phyloP scores from a whole-genome alignment of 2,329 filamentous ascomycete species.

The Teratosphaeria viscida region DNA sequence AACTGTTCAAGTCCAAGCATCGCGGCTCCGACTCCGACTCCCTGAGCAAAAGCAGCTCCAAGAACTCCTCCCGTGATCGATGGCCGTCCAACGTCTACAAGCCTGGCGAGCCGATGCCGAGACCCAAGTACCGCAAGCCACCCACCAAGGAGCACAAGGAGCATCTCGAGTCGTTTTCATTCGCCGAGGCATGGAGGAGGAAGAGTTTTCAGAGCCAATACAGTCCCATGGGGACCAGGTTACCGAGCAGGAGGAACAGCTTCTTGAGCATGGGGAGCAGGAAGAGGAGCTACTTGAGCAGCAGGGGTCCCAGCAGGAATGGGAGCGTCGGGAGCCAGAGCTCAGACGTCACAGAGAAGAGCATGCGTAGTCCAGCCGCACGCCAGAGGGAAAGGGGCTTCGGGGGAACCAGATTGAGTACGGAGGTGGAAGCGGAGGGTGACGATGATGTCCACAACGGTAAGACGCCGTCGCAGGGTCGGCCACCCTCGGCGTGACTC shows the following conservation, averaged over 20 bases:
- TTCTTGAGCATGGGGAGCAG: slow-evolving; percentile 17
- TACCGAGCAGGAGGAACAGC: slow-evolving; percentile 30
- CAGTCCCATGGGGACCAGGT: slow-evolving; percentile 39
- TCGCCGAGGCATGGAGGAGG: slow-evolving; percentile 37
- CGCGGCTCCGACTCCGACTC: slow-evolving; percentile 12
- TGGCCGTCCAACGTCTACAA: slow-evolving; percentile 38
- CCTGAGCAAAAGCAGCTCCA: slow-evolving; percentile 14
- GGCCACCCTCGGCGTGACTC: not conserved
- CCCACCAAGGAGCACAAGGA: slow-evolving; percentile 42
- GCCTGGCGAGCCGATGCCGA: slow-evolving; percentile 42
- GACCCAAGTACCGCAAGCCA: slow-evolving; percentile 39
- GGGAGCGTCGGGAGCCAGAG: slow-evolving; percentile 2
- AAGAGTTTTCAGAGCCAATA: slow-evolving; percentile 36
- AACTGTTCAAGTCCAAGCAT: slow-evolving; percentile 29
- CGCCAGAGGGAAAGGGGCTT: slow-evolving; percentile 14
- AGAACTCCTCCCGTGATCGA: slow-evolving; percentile 20
- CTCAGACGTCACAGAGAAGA: slow-evolving; percentile 3
- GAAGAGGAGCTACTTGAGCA: slow-evolving; percentile 8
- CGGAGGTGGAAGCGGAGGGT: slow-evolving; percentile 32
- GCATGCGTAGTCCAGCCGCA: slow-evolving; percentile 15
- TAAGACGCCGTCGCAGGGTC: slow-evolving; percentile 20
- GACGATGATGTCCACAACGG: slow-evolving; percentile 39
- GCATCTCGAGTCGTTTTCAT: slow-evolving; percentile 38
- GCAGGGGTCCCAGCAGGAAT: not conserved
- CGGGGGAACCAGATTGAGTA: slow-evolving; percentile 17